Conservation (phyloP, 2,329 filamentous ascomycete genomes). For the Bipolaris gigantea region DNA sequence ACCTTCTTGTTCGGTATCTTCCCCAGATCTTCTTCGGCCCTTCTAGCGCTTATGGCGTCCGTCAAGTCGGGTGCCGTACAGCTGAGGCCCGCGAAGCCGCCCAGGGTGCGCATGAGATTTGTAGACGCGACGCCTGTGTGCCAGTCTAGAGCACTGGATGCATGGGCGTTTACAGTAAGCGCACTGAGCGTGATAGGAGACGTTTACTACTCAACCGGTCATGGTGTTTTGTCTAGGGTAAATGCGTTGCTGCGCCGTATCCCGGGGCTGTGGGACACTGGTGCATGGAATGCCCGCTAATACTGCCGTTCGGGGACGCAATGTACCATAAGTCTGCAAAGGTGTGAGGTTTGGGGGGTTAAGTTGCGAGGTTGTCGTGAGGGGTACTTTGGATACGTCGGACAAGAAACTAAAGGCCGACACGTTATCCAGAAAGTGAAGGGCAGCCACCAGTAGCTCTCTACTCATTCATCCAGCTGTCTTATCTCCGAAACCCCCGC, state of each 20-base stretch:
- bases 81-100: constrained; percentile 12
- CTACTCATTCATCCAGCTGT: not conserved
- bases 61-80: constrained; percentile 19
- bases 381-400: not conserved
- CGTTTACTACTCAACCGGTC: constrained; percentile 3
- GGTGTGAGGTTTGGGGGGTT: not conserved
- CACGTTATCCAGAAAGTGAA: not conserved
- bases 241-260: not conserved
- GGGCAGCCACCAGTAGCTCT: not conserved
- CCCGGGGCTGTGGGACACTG: not conserved
- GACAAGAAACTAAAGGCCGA: not conserved
- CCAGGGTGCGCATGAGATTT: constrained; percentile 9
- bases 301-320: constrained; percentile 1
- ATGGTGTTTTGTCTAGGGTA: not conserved
- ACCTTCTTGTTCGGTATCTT: constrained; percentile 10
- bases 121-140: constrained; percentile 7
- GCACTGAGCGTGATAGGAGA: constrained; percentile 3
- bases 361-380: not conserved
- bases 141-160: constrained; percentile 5
- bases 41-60: constrained; percentile 25
- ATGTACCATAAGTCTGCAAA: not conserved
- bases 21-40: constrained; percentile 21
- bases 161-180: not conserved
- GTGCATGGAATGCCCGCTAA: constrained; percentile 5
- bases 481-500: constrained; percentile 4